Base-by-base conservation (phyloP, 129 eudicot species). In the Flaveria robusta region DNA sequence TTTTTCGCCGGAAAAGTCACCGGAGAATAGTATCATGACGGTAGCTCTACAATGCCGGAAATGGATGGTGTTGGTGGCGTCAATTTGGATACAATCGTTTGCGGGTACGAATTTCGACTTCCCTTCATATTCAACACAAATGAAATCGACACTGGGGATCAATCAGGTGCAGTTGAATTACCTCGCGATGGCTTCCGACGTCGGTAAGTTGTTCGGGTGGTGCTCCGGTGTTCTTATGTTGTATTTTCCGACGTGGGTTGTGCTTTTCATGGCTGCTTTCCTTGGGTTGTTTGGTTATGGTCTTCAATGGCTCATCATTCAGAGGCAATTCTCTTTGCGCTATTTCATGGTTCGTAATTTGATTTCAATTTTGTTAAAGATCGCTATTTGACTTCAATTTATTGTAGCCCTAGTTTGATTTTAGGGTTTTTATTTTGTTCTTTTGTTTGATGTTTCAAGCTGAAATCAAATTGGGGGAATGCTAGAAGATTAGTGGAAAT, bases 201-300 rank as follows among this genome's bases (percentile, higher is more conserved):
- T 86, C 55, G 91, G 95, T 0, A 89, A 89, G 74, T 66, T 81
- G 24, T 89, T 86, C 41, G 95, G 95, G 15, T 89, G 95, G 95
- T 86, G 87, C 81, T 84, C 91, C 1, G 91, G 95, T 3, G 71
- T 89, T 41, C 78, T 77, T 60, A 71, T 86, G 2, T 55, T 81
- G 80, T 77, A 79, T 75, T 77, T 89, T 15, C 95, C 95, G 7
- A 47, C 78, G 3, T 89, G 95, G 95, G 19, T 84, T 63, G 95
- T 89, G 45, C 27, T 86, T 74, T 80, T 84, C 70, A 74, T 82
- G 73, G 85, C 89, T 49, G 88, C 91, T 67, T 82, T 80, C 66
- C 72, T 86, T 74, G 95, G 91, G 1, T 72, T 89, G 13, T 54
- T 84, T 39, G 95, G 91, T 34, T 89, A 89, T 34, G 95, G 95